Base-by-base conservation (phyloP, 2,329 filamentous ascomycete species). In the Samsoniella hepiali region DNA sequence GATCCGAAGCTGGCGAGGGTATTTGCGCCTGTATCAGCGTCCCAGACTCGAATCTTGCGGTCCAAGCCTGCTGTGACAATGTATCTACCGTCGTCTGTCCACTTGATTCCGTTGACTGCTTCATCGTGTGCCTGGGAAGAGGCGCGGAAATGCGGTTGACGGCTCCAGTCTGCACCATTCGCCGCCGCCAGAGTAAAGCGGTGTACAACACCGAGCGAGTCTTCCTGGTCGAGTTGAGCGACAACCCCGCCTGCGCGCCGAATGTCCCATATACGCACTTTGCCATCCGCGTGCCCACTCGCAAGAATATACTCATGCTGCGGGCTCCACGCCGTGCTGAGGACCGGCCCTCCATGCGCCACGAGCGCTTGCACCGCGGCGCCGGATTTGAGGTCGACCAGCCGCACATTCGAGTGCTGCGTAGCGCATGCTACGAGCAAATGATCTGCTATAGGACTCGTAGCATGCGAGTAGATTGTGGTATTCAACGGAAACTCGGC, bases 1-100 rank as follows among this genome's bases (percentile, higher is more conserved):
- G 93, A 91, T 0, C 93, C 93, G 72, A 97, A 98, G 73, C 89
- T 93, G 0, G 90, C 91, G 6, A 97, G 84, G 0, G 91, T 96
- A 74, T 98, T 97, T 22, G 89, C 89, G 2, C 93, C 92, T 0
- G 86, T 91, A 0, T 82, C 82, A 1, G 90, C 86, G 72, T 97
- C 85, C 94, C 94, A 98, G 1, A 97, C 91, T 5, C 93, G 85
- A 66, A 98, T 88, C 9, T 89, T 86, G 56, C 91, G 83, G 73
- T 98, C 95, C 64, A 96, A 90, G 0, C 93, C 93, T 2, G 91
- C 84, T 0, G 90, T 92, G 13, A 97, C 81, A 22, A 98, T 81
- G 72, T 90, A 88, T 15, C 79, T 81, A 1, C 92, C 92, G 71
- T 92, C 88, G 65, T 91, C 88, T 1, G 90, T 93, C 92, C 93